Percentiles rank a stretch among this genome's conserved stretches.
Evolutionary conservation across 2,329 filamentous ascomycete genomes (phyloP).

Genomic region (Phaeosphaeriaceae sp.): DNA sequence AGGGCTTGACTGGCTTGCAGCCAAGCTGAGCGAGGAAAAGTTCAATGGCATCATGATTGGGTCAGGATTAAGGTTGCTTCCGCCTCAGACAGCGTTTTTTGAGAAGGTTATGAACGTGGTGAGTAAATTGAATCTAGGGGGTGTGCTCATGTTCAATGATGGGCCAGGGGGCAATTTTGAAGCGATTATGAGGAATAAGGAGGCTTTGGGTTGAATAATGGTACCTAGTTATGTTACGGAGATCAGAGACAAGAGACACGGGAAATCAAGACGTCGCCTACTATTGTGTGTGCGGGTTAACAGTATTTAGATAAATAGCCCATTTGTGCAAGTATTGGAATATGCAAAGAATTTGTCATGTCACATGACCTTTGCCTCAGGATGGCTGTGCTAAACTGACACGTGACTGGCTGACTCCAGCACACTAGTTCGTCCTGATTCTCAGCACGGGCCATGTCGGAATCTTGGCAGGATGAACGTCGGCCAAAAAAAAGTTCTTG

Average conservation of each 20-base stretch:
- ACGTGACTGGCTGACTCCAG: not conserved
- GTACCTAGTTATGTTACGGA: no score
- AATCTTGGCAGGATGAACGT: constrained; percentile 7
- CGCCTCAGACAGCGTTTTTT: constrained; percentile 5
- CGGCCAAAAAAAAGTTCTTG: constrained; percentile 18
- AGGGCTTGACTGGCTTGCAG: constrained; percentile 7
- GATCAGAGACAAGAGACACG: no score
- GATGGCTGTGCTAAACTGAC: not conserved
- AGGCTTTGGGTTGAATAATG: not conserved
- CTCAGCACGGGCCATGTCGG: not conserved
- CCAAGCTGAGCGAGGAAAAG: not conserved
- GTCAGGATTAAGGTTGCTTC: constrained; percentile 6
- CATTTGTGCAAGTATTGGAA: no score
- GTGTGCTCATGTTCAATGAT: constrained; percentile 15
- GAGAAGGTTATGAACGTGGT: constrained; percentile 10
- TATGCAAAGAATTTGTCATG: no score
- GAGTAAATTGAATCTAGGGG: not conserved
- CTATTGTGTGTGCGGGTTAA: no score
- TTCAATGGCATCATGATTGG: constrained; percentile 12
- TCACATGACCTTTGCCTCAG: no score
- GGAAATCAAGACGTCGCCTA: no score
- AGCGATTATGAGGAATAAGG: constrained; percentile 7
- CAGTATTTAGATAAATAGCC: no score
- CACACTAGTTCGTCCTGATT: constrained; percentile 1
- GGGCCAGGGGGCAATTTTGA: constrained; percentile 13